Percentiles rank a stretch among this genome's conserved stretches.
These are phyloP conservation scores for Peronosclerospora sorghi DNA, from an alignment of 352 stramenopile genomes.

Conservation along the genomic window DNA sequence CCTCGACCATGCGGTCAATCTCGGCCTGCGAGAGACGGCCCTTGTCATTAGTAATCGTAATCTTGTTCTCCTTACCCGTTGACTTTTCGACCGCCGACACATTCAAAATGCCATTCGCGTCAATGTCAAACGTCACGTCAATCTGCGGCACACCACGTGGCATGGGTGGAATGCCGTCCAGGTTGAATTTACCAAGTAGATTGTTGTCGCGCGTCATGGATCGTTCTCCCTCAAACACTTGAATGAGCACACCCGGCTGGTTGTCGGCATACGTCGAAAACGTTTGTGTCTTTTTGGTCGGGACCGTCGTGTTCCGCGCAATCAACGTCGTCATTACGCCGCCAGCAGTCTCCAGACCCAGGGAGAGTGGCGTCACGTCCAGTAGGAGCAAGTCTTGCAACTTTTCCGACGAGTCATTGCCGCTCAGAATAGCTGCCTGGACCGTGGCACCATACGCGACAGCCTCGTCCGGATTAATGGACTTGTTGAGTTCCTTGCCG, in stretches of 20 bases:
- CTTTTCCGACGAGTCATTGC: constrained; percentile 68
- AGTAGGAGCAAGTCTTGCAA: constrained; percentile 81
- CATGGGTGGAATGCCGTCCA: constrained; percentile 81
- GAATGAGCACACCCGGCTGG: constrained; percentile 78
- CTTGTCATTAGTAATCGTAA: constrained; percentile 98
- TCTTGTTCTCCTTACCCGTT: constrained; percentile 94
- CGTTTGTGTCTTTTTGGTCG: constrained; percentile 76
- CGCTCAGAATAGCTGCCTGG: constrained; percentile 48
- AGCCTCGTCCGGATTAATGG: constrained; percentile 75
- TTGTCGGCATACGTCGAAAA: constrained; percentile 87
- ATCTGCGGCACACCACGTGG: constrained; percentile 85
- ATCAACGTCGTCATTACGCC: constrained; percentile 87
- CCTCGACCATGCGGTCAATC: constrained; percentile 96
- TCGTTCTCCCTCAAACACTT: constrained; percentile 89
- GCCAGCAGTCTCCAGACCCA: constrained; percentile 80
- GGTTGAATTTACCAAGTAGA: constrained; percentile 81
- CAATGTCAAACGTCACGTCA: constrained; percentile 85
- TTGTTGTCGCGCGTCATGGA: constrained; percentile 92
- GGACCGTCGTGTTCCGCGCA: constrained; percentile 78
- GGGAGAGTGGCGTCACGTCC: constrained; percentile 81
- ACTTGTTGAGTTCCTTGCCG: constrained; percentile 64
- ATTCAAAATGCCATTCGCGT: constrained; percentile 89
- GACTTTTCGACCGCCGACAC: constrained; percentile 89
- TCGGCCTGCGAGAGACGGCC: constrained; percentile 94
- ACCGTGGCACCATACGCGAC: constrained; percentile 73